Base-by-base conservation (phyloP, 768 basidiomycete species). In the Tephrocybe rancida region DNA sequence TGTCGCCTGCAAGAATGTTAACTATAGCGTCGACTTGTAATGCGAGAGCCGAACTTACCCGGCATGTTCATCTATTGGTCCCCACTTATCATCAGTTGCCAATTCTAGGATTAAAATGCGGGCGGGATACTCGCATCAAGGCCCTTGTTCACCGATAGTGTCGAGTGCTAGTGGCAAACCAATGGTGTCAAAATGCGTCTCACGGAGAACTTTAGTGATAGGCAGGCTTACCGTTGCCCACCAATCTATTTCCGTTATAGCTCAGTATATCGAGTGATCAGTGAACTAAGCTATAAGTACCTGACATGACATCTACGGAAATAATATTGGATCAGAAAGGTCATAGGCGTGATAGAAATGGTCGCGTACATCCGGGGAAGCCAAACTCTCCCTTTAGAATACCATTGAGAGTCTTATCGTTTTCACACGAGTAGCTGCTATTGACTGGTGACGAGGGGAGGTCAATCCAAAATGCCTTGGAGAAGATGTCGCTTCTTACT, bases 61-160 rank as follows among this genome's bases (percentile, higher is more conserved):
- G 87, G 86, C 86, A 88, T 88, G 0, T 83, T 85, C 86, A 87
- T 85, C 84, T 86, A 46, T 48, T n/a, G 13, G n/a, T 6, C 46
- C 4, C 35, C 24, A 37, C n/a, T 50, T 49, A 27, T 4, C 9
- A 25, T 27, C 38, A 44, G 19, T 10, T 39, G 25, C 16, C 13
- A 44, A 25, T 27, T 42, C n/a, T n/a, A n/a, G n/a, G n/a, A n/a
- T n/a, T n/a, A n/a, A n/a, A n/a, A n/a, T n/a, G n/a, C n/a, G n/a
- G n/a, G n/a, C n/a, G 4, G 16, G 35, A 37, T 37, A 61, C 81
- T 48, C 51, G 84, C 86, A 62, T 87, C 86, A 11, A 87, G 74
- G 16, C 87, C 87, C 27, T 73, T 68, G 55, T 85, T 85, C 10
- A 82, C 81, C 1, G 83, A 78, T 3, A 76, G 52, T 3, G 79